Percentiles rank a stretch among this genome's conserved stretches.
Evolutionary conservation across 129 eudicot genomes (phyloP).

Genomic region (Flaveria brownii): DNA sequence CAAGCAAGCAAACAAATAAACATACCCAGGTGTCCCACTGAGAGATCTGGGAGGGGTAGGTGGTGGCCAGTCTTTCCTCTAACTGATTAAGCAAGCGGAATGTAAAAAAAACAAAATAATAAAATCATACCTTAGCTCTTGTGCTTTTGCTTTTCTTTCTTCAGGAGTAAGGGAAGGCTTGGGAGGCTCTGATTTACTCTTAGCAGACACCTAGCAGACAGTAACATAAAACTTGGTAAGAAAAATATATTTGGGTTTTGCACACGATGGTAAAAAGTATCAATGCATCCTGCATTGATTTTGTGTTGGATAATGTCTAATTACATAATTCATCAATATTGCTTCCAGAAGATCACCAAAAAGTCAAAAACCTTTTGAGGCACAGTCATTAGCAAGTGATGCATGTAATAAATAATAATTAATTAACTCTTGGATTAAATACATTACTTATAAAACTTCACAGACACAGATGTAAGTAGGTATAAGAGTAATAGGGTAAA

Average conservation of each 20-base stretch:
- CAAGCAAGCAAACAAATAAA: no score
- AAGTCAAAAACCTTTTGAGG: neutral
- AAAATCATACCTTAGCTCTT: slow-evolving; percentile 60
- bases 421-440: neutral
- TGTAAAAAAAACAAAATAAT: neutral
- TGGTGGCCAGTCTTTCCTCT: no score
- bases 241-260: neutral
- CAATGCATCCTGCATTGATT: neutral
- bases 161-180: slow-evolving; percentile 83
- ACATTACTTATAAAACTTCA: slow-evolving; percentile 2
- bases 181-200: slow-evolving; percentile 60
- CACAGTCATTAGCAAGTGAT: neutral
- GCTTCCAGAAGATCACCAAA: slow-evolving; percentile 17
- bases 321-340: slow-evolving; percentile 1
- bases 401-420: neutral
- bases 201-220: slow-evolving; percentile 56
- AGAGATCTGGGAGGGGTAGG: no score
- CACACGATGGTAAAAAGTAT: neutral
- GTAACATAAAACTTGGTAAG: slow-evolving; percentile 5
- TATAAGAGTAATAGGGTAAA: slow-evolving; percentile 9
- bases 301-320: neutral
- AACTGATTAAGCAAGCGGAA: no score
- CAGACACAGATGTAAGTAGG: slow-evolving; percentile 13
- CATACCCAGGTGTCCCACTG: no score
- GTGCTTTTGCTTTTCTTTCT: slow-evolving; percentile 68